Evolutionary conservation across 2,329 filamentous ascomycete genomes (phyloP), one percentile per base, ranked within the genome.

Genomic region (Cyphellophora attinorum): DNA sequence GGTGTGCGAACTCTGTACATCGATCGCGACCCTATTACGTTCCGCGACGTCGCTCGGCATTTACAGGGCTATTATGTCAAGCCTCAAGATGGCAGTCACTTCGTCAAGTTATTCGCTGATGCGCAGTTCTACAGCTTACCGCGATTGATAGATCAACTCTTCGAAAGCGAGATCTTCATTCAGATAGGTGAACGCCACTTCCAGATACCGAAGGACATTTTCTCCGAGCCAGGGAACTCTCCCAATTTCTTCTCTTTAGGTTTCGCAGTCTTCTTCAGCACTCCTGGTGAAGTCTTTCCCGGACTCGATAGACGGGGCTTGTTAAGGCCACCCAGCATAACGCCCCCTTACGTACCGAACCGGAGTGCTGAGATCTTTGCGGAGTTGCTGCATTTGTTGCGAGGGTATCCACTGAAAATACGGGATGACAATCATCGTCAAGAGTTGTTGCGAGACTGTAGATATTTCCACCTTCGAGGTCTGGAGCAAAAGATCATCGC

Each of bases 231-330:
- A 1, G 89, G 88, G 16, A 88, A 96, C 60, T 79, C 77, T n/a
- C 88, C 88, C 10, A 96, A 96, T 58, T 96, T 86, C 68, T 96
- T 96, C 66, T 81, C 85, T 1, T 72, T 95, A 3, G 88, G 88
- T 39, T 94, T 93, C 52, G 81, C 79, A 23, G 74, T 85, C 49
- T 93, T 93, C 68, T 93, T 94, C 63, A 79, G 79, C 11, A 77
- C 76, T 2, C 83, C 83, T 0, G 69, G 74, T 11, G 81, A 93
- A 49, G 72, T 86, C 5, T 95, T 94, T 48, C 89, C 89, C 0
- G 89, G 88, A 2, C 72, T 95, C 1, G 77, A 86, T 39, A 76
- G 85, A 33, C 74, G 78, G 41, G 76, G 78, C 11, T 72, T 95
- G 13, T 74, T 95, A 27, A 80, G 89, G 0, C 89, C 89, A 2